Percentiles rank a stretch among this genome's conserved stretches.
Conservation (phyloP, 2,329 filamentous ascomycete species). For the Botryosphaeria dothidea region DNA sequence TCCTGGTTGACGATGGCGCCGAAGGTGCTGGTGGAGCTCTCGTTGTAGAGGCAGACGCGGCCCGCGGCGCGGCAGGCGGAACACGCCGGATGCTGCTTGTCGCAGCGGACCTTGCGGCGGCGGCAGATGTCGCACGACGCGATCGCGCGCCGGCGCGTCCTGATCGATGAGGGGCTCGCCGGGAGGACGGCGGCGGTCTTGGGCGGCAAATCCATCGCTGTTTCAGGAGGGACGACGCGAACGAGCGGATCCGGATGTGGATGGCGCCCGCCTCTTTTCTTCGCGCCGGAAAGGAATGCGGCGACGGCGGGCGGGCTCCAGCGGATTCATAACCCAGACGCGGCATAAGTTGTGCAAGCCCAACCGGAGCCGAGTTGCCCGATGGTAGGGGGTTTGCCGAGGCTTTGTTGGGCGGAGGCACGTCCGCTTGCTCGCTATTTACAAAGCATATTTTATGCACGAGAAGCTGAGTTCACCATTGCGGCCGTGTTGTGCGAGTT, state of each 20-base stretch:
- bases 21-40: conserved; percentile 3
- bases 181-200: background rate
- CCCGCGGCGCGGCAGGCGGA: conserved; percentile 37
- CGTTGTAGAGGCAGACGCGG: conserved; percentile 35
- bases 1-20: background rate
- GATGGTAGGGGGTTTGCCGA: background rate
- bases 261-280: too few relatives aligned
- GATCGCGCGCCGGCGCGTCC: conserved; percentile 22
- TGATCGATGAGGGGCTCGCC: background rate
- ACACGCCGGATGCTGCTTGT: conserved; percentile 39
- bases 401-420: background rate
- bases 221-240: too few relatives aligned
- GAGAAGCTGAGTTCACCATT: too few relatives aligned
- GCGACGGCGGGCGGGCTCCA: background rate
- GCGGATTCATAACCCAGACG: background rate
- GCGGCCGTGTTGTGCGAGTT: too few relatives aligned
- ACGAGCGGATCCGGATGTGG: too few relatives aligned
- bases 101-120: conserved; percentile 39
- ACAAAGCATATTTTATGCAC: too few relatives aligned
- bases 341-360: background rate
- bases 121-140: conserved; percentile 40
- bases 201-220: background rate
- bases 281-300: too few relatives aligned
- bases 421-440: background rate
- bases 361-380: background rate